Percentiles rank a stretch among this genome's conserved stretches.
These are phyloP conservation scores for Shiraia bambusicola DNA, from an alignment of 2,329 filamentous ascomycete species.

Conservation along the genomic window DNA sequence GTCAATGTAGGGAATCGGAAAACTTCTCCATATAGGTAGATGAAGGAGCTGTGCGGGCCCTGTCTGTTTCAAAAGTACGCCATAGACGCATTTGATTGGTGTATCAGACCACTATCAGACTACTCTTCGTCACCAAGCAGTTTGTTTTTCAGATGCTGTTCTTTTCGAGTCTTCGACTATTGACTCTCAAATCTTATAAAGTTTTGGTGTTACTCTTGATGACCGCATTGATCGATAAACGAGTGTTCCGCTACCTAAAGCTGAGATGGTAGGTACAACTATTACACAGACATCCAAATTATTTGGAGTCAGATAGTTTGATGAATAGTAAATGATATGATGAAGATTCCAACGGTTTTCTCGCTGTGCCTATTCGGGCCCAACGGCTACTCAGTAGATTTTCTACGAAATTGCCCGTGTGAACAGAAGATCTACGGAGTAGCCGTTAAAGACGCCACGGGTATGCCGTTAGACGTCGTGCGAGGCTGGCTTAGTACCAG, in stretches of 20 bases:
- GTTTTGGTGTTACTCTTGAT: neutral
- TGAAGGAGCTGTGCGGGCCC: conserved; percentile 12
- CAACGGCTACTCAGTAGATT: too few relatives aligned
- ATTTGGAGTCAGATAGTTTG: too few relatives aligned
- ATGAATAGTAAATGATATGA: too few relatives aligned
- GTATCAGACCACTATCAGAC: neutral
- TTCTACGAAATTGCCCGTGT: too few relatives aligned
- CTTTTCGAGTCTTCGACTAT: neutral
- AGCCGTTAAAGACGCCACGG: too few relatives aligned
- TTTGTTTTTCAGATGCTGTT: neutral
- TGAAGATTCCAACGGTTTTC: too few relatives aligned
- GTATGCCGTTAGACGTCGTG: neutral
- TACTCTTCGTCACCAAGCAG: conserved; percentile 7
- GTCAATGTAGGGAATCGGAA: conserved; percentile 2
- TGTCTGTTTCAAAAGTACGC: conserved; percentile 15
- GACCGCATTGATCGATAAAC: too few relatives aligned
- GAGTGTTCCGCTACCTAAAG: too few relatives aligned
- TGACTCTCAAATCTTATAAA: too few relatives aligned
- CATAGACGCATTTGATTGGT: conserved; percentile 7
- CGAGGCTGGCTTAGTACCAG: conserved; percentile 24
- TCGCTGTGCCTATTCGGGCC: too few relatives aligned
- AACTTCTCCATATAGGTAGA: neutral
- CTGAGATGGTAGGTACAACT: neutral
- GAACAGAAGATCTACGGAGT: too few relatives aligned
- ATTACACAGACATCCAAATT: too few relatives aligned